phyloP scores from a whole-genome alignment of 169 alveolate species.

The Plasmodium chabaudi region DNA sequence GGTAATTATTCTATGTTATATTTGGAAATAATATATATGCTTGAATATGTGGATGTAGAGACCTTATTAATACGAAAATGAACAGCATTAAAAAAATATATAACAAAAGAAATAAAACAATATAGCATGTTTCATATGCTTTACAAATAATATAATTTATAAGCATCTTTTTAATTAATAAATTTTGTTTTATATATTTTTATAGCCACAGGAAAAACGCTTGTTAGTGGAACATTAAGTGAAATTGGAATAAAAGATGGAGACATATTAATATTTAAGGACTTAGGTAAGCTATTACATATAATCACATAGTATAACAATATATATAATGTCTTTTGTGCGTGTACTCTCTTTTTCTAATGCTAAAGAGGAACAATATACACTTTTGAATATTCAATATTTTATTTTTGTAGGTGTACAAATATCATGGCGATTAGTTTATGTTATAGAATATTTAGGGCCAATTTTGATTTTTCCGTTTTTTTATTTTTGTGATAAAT shows the following conservation, averaged over 20 bases:
- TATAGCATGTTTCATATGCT: not conserved
- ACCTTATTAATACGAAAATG: not conserved
- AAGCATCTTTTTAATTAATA: too few species aligned
- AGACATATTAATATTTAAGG: slow-evolving; percentile 86
- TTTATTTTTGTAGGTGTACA: slow-evolving; percentile 90
- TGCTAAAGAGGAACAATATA: too few species aligned
- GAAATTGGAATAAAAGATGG: slow-evolving; percentile 84
- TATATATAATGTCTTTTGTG: not conserved
- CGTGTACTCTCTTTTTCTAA: too few species aligned
- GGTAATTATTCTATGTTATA: slow-evolving; percentile 49
- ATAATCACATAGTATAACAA: not conserved
- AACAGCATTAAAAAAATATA: not conserved
- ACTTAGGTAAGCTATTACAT: slow-evolving; percentile 77
- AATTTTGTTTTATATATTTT: not conserved
- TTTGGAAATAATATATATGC: not conserved
- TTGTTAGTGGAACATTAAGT: slow-evolving; percentile 46
- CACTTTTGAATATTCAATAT: not conserved
- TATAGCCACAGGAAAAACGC: slow-evolving; percentile 64
- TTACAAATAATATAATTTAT: too few species aligned
- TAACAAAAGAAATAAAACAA: not conserved
- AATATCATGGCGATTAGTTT: slow-evolving; percentile 97
- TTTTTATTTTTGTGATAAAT: slow-evolving; percentile 90
- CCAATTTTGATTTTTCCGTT: slow-evolving; percentile 95
- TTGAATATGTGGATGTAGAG: slow-evolving; percentile 25
- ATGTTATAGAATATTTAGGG: slow-evolving; percentile 97